Base-by-base conservation (phyloP, 2,329 filamentous ascomycete genomes). In the Sclerotinia minor region DNA sequence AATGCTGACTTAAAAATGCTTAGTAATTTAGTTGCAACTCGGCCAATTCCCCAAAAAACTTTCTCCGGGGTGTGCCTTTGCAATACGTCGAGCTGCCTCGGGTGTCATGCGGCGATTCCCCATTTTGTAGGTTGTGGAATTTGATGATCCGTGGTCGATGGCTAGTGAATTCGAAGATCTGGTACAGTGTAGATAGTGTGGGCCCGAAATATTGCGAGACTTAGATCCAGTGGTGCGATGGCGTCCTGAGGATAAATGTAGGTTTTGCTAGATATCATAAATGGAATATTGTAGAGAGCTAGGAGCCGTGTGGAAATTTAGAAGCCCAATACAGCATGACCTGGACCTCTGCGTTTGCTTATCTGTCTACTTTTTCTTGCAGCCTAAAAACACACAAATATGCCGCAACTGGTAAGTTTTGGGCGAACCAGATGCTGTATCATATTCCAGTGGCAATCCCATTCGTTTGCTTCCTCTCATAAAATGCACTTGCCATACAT, bases 71-170 rank as follows among this genome's bases (percentile, higher is more conserved):
- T 65, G 38, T 58, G 35, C n/a, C 49, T 41, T 65, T n/a, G 52
- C 63, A 35, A 65, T 47, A 49, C 52, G 49, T 57, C 41, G 19
- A 55, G 52, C 63, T 35, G 50, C 63, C 21, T 65, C 52, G 21
- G 26, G 24, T 21, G 52, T 49, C 41, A 45, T 65, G 15, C 19
- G 63, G 19, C 63, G 49, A 13, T 19, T 55, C 3, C 49, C 41
- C 63, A 65, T 65, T n/a, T 50, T 63, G 59, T 7, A 21, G n/a
- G 59, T 19, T 13, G 19, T 26, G 15, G 19, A 21, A 2, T 26
- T 58, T n/a, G 19, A 44, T 32, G 5, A 59, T 50, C 2, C 26
- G 17, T 11, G 11, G 41, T 29, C n/a, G 17, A 35, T 7, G 8
- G 13, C 35, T 11, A 41, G n/a, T 32, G 21, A 38, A n/a, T 41